These are phyloP conservation scores for Silene uniflora DNA, from an alignment of 148 eudicot species.

Conservation along the genomic window DNA sequence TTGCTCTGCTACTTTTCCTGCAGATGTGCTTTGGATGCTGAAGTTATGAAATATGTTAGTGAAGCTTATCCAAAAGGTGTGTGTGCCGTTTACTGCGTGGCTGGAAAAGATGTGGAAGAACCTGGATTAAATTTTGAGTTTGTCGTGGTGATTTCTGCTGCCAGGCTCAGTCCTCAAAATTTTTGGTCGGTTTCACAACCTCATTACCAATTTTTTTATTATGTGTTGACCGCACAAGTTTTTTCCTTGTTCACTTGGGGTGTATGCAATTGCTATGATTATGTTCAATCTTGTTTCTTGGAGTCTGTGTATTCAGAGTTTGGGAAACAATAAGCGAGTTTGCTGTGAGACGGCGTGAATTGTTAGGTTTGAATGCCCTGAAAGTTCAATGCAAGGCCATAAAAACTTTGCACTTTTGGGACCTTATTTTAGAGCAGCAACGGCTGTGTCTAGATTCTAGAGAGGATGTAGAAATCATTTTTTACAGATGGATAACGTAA, in stretches of 20 bases:
- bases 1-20: constrained; percentile 18
- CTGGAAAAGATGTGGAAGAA: constrained; percentile 86
- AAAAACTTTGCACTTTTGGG: background rate
- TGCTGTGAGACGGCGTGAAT: background rate
- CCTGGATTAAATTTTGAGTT: constrained; percentile 88
- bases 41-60: constrained; percentile 66
- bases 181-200: constrained; percentile 53
- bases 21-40: constrained; percentile 90
- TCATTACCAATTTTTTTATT: background rate
- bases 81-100: constrained; percentile 68
- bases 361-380: background rate
- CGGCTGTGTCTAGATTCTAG: background rate
- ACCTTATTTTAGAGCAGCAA: background rate
- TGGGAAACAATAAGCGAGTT: background rate
- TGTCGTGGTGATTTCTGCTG: constrained; percentile 85
- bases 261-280: background rate
- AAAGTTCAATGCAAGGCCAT: background rate
- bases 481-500: background rate
- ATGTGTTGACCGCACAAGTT: constrained; percentile 1
- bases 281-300: background rate
- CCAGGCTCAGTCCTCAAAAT: constrained; percentile 89
- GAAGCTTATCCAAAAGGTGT: constrained; percentile 95
- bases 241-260: background rate
- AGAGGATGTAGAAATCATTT: background rate
- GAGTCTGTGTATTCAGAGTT: background rate